These are phyloP conservation scores for Colletotrichum cuscutae DNA, from an alignment of 2,329 filamentous ascomycete genomes.

Conservation along the genomic window DNA sequence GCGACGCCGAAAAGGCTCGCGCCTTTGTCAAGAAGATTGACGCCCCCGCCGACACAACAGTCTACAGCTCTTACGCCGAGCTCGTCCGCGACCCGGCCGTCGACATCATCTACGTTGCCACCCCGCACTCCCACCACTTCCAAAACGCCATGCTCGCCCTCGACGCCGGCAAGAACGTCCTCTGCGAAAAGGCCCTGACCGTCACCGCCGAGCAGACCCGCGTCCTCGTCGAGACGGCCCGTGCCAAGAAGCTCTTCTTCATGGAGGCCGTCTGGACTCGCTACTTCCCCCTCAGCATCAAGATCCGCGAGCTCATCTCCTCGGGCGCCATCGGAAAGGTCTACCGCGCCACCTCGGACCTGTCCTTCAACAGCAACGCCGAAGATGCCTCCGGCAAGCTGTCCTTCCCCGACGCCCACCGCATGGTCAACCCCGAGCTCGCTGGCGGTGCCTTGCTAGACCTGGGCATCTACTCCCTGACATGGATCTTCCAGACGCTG, in stretches of 20 bases:
- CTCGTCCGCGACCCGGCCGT: slow-evolving; percentile 82
- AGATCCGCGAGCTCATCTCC: slow-evolving; percentile 73
- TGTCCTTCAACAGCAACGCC: slow-evolving; percentile 69
- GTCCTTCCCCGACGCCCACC: slow-evolving; percentile 70
- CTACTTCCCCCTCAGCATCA: slow-evolving; percentile 85
- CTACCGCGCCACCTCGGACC: slow-evolving; percentile 67
- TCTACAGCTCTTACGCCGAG: slow-evolving; percentile 85
- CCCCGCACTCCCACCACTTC: slow-evolving; percentile 93
- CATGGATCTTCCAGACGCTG: slow-evolving; percentile 90
- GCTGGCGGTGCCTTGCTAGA: slow-evolving; percentile 87
- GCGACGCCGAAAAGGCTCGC: slow-evolving; percentile 74
- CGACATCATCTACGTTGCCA: slow-evolving; percentile 89
- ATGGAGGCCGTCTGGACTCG: slow-evolving; percentile 94
- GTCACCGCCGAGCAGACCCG: slow-evolving; percentile 82
- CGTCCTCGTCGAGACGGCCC: slow-evolving; percentile 77
- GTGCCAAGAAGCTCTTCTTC: slow-evolving; percentile 77
- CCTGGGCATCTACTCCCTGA: slow-evolving; percentile 87
- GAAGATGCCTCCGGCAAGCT: slow-evolving; percentile 68
- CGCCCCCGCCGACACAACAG: slow-evolving; percentile 73
- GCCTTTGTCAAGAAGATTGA: slow-evolving; percentile 78
- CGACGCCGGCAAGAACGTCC: slow-evolving; percentile 84
- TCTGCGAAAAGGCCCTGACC: slow-evolving; percentile 92
- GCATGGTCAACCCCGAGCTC: slow-evolving; percentile 85
- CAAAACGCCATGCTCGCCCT: slow-evolving; percentile 89
- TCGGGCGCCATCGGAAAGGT: slow-evolving; percentile 68